phyloP scores from a whole-genome alignment of 2,329 filamentous ascomycete genomes.

The Aureobasidium leucospermi region DNA sequence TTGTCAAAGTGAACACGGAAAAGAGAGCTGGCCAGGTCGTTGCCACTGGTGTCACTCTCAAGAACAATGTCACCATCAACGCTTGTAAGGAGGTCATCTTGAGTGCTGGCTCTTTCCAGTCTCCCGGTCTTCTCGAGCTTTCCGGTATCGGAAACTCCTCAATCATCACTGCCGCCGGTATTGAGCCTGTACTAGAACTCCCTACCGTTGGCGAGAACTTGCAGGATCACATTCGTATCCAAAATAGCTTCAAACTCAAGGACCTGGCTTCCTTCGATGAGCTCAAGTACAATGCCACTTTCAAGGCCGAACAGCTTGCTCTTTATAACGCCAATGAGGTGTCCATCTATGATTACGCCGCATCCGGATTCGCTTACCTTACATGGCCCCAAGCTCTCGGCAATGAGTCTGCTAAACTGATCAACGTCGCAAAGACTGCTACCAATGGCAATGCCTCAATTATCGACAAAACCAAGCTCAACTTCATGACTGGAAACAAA shows the following conservation, averaged over 20 bases:
- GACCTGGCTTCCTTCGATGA: constrained; percentile 17
- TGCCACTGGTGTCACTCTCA: constrained; percentile 28
- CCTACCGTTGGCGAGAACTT: constrained; percentile 41
- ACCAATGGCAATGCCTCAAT: constrained; percentile 23
- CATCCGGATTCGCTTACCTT: constrained; percentile 19
- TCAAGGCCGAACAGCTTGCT: constrained; percentile 14
- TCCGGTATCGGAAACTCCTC: constrained; percentile 46
- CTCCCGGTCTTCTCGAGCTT: constrained; percentile 51
- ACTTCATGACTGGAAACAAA: constrained; percentile 5
- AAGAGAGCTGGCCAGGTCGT: constrained; percentile 10
- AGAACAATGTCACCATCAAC: constrained; percentile 24
- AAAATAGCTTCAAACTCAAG: constrained; percentile 25
- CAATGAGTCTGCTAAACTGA: constrained; percentile 23
- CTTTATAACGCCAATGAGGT: constrained; percentile 17
- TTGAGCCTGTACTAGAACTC: constrained; percentile 31
- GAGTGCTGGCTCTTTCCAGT: constrained; percentile 48
- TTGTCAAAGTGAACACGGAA: constrained; percentile 33
- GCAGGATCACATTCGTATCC: constrained; percentile 36
- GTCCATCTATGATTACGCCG: constrained; percentile 21
- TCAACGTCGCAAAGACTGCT: constrained; percentile 29
- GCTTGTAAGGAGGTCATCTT: constrained; percentile 42
- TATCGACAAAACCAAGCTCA: constrained; percentile 21
- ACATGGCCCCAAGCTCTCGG: constrained; percentile 35
- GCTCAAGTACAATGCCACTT: constrained; percentile 15
- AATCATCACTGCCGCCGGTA: constrained; percentile 33